phyloP scores from a whole-genome alignment of 805 yeast species.

The Brettanomyces bruxellensis region DNA sequence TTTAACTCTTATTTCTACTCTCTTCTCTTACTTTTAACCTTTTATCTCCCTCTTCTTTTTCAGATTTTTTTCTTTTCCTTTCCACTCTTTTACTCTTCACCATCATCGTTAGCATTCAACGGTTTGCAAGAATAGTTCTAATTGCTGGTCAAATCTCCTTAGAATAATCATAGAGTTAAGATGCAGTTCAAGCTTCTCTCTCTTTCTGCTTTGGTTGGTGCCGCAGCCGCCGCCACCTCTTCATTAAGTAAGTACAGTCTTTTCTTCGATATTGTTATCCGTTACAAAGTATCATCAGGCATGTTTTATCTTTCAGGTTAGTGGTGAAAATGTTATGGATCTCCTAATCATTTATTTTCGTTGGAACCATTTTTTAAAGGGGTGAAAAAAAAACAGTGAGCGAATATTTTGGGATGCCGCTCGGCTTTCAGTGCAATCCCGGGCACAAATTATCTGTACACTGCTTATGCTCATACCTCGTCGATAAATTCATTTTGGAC shows the following conservation, averaged over 20 bases:
- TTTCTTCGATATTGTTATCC: too few species aligned
- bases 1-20: background rate
- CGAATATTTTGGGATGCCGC: background rate
- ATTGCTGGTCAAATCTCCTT: background rate
- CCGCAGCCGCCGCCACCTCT: constrained; percentile 34
- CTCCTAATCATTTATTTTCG: background rate
- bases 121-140: background rate
- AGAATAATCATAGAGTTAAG: background rate
- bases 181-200: constrained; percentile 50
- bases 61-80: background rate
- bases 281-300: too few species aligned
- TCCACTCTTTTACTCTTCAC: background rate
- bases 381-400: too few species aligned
- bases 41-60: background rate
- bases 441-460: too few species aligned
- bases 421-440: background rate
- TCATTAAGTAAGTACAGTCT: constrained; percentile 27
- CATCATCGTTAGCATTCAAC: too few species aligned
- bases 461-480: too few species aligned
- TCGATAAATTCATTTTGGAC: too few species aligned
- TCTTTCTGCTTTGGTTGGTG: constrained; percentile 33
- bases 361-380: background rate
- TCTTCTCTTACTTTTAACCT: background rate
- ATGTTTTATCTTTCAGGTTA: too few species aligned
- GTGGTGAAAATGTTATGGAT: too few species aligned